These are phyloP conservation scores for Aureobasidium vineae DNA, from an alignment of 2,329 filamentous ascomycete species.

Conservation along the genomic window DNA sequence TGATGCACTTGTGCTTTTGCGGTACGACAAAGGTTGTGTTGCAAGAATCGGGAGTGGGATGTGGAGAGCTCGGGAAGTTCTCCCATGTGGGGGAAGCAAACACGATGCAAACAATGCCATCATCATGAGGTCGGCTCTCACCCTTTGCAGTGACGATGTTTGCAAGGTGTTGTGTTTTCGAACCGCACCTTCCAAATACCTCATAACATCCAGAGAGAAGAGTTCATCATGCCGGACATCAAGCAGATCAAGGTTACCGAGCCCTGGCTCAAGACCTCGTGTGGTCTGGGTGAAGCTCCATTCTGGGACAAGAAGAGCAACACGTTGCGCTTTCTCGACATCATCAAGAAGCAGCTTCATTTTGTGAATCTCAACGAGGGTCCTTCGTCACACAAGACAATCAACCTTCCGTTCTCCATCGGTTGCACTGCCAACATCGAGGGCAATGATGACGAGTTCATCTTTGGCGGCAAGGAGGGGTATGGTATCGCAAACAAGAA, in stretches of 20 bases:
- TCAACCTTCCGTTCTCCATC: conserved; percentile 57
- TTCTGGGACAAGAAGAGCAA: conserved; percentile 67
- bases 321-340: conserved; percentile 75
- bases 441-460: conserved; percentile 61
- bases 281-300: conserved; percentile 69
- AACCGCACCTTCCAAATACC: not conserved
- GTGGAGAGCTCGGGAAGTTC: not conserved
- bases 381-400: conserved; percentile 55
- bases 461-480: conserved; percentile 78
- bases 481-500: conserved; percentile 71
- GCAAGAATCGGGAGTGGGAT: not conserved
- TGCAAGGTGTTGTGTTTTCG: not conserved
- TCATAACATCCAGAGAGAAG: not conserved
- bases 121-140: conserved; percentile 8
- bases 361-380: conserved; percentile 65
- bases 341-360: conserved; percentile 73
- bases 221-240: conserved; percentile 35
- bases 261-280: conserved; percentile 60
- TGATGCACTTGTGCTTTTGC: not conserved
- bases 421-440: conserved; percentile 72
- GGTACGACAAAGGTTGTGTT: not conserved
- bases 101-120: conserved; percentile 21
- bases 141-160: not conserved
- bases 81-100: conserved; percentile 11
- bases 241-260: conserved; percentile 40